A percentile compares a stretch with the other conserved stretches of the same genome.
These are phyloP conservation scores for Corylus heterophylla DNA, from an alignment of 306 rosid species.

Conservation along the genomic window DNA sequence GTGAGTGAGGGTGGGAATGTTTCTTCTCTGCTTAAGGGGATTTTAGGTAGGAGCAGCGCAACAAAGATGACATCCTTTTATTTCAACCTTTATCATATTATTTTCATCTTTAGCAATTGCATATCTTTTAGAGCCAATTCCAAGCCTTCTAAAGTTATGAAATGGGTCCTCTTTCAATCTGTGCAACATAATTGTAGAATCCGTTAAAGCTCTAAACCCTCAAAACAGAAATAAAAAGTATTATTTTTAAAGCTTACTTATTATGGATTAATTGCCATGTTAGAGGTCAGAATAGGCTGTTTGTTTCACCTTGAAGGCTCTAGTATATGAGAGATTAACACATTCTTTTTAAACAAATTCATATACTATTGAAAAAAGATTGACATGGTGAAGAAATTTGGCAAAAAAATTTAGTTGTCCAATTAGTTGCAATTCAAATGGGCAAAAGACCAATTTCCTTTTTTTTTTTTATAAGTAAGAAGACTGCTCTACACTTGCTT, in stretches of 20 bases:
- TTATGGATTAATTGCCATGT: neutral
- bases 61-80: neutral
- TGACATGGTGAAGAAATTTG: neutral
- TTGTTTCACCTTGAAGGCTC: neutral
- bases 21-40: neutral
- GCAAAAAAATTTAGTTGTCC: neutral
- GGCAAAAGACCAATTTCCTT: neutral
- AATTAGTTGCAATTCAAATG: neutral
- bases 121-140: neutral
- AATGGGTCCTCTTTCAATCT: neutral
- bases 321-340: neutral
- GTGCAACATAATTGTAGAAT: neutral
- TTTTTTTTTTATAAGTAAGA: too few species aligned
- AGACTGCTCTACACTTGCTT: too few species aligned
- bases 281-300: neutral
- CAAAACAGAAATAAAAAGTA: neutral
- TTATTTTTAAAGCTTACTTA: neutral
- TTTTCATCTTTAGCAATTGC: neutral
- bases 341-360: neutral
- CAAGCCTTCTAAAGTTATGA: neutral
- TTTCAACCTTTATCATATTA: neutral
- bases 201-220: neutral
- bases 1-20: neutral
- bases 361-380: neutral
- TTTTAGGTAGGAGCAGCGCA: neutral